These are phyloP conservation scores for Daldinia vernicosa DNA, from an alignment of 495 filamentous ascomycete genomes.

Conservation along the genomic window DNA sequence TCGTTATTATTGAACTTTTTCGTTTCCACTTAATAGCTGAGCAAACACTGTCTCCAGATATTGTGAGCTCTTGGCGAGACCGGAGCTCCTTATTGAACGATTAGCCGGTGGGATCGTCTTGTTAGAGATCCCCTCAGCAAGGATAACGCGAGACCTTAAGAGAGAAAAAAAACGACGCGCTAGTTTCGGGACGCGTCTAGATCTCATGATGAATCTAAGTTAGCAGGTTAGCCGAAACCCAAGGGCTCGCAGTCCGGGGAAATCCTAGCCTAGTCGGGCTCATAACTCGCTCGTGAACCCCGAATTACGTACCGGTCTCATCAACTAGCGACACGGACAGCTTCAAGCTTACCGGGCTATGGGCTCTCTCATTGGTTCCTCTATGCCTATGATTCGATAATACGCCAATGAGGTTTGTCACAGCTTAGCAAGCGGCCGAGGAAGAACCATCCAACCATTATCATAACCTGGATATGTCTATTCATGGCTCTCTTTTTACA, in stretches of 20 bases:
- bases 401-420: constrained; percentile 16
- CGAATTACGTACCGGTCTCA: constrained; percentile 18
- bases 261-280: constrained; percentile 21
- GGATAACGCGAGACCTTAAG: constrained; percentile 34
- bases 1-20: not conserved
- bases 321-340: constrained; percentile 21
- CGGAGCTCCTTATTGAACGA: constrained; percentile 33
- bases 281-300: constrained; percentile 2
- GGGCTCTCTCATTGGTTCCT: not conserved
- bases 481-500: not conserved
- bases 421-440: constrained; percentile 14
- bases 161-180: constrained; percentile 23
- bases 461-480: not conserved
- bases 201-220: constrained; percentile 19
- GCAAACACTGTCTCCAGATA: not conserved
- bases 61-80: constrained; percentile 27
- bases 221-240: constrained; percentile 20
- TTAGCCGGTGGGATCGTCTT: constrained; percentile 20
- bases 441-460: constrained; percentile 1
- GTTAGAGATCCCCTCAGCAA: constrained; percentile 30
- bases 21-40: not conserved
- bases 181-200: constrained; percentile 37
- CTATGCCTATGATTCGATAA: not conserved
- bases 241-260: constrained; percentile 21
- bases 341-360: constrained; percentile 21